Conservation (phyloP, 768 basidiomycete species). For the Lentinus tigrinus region DNA sequence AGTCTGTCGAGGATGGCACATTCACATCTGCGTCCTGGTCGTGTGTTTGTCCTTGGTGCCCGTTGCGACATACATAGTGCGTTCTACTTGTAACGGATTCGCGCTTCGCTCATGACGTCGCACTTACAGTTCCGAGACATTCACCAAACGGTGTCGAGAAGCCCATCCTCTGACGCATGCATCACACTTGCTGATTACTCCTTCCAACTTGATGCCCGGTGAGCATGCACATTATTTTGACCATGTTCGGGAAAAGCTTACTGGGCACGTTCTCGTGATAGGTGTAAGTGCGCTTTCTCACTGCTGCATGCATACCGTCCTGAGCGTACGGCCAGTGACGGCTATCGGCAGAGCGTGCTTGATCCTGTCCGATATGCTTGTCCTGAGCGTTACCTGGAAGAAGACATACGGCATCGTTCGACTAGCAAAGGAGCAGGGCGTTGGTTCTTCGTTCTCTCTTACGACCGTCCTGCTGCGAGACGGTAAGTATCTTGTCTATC, state of each 20-base stretch:
- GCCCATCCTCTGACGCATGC: not conserved
- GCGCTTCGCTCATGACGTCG: no score
- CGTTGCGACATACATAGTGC: conserved; percentile 6
- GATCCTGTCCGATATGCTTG: conserved; percentile 4
- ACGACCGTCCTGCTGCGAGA: conserved; percentile 7
- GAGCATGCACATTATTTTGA: no score
- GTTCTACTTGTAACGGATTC: no score
- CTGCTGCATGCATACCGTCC: no score
- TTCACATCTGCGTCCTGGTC: not conserved
- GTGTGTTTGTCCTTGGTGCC: not conserved
- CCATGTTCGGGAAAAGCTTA: no score
- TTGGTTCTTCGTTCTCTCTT: not conserved
- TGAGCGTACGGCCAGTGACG: not conserved
- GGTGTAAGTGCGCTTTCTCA: no score
- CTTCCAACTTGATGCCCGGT: no score
- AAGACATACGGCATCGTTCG: conserved; percentile 13
- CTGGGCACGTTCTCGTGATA: no score
- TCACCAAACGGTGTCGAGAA: not conserved
- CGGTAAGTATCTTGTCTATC: not conserved
- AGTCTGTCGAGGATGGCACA: not conserved
- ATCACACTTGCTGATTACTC: not conserved
- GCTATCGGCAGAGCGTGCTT: not conserved
- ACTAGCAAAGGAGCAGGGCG: not conserved
- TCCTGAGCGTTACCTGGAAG: conserved; percentile 9
- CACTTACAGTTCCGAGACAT: not conserved